phyloP scores from a whole-genome alignment of 164 flowering plant species.

The Aristolochia contorta region DNA sequence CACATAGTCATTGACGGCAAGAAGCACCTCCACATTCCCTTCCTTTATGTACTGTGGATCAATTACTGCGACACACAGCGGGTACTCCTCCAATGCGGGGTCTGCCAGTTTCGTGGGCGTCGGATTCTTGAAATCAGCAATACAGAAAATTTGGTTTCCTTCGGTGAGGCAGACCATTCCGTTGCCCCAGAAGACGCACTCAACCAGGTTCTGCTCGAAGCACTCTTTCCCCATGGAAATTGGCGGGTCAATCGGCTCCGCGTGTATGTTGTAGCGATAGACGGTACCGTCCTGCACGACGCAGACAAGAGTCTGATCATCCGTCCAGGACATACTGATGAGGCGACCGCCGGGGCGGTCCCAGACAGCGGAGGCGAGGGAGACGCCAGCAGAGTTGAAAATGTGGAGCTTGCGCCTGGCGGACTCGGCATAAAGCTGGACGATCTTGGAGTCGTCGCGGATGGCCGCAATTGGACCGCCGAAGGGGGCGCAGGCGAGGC shows the following conservation, averaged over 20 bases:
- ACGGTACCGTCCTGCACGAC: conserved; percentile 86
- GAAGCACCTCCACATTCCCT: conserved; percentile 85
- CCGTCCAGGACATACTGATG: conserved; percentile 82
- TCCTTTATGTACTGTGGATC: conserved; percentile 90
- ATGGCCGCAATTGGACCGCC: conserved; percentile 94
- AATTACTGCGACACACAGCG: conserved; percentile 72
- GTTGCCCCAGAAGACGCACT: conserved; percentile 89
- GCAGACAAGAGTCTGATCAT: conserved; percentile 64
- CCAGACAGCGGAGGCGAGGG: conserved; percentile 71
- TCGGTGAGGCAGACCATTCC: conserved; percentile 84
- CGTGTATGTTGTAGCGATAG: conserved; percentile 51
- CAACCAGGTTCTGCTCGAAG: conserved; percentile 71
- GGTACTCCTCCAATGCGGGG: conserved; percentile 47
- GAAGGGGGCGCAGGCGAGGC: conserved; percentile 81
- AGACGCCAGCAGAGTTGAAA: conserved; percentile 74
- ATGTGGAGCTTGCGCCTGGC: conserved; percentile 85
- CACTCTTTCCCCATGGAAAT: conserved; percentile 71
- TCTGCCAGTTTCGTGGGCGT: conserved; percentile 52
- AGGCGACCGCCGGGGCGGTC: conserved; percentile 79
- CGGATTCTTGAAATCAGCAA: conserved; percentile 69
- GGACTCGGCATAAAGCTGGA: conserved; percentile 84
- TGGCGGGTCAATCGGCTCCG: conserved; percentile 46
- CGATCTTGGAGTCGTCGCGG: conserved; percentile 95
- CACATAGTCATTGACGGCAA: conserved; percentile 53
- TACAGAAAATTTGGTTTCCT: conserved; percentile 42